phyloP scores from a whole-genome alignment of 192 early-diverging fungal species.

The Neocallimastix lanati region DNA sequence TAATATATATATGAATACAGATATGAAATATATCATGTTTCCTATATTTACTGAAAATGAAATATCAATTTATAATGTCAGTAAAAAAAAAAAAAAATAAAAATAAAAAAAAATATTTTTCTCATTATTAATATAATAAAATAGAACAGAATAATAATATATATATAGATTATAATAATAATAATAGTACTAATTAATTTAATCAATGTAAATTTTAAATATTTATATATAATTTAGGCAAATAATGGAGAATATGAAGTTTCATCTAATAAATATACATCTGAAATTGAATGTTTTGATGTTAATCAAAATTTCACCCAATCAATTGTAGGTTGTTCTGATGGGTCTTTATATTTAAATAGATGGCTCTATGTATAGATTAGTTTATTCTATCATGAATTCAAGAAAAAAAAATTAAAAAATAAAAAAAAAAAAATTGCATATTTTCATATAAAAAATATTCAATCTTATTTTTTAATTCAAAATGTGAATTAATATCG shows the following conservation, averaged over 20 bases:
- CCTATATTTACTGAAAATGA: neutral
- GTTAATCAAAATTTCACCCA: neutral
- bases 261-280: neutral
- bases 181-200: neutral
- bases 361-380: neutral
- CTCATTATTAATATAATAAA: no score
- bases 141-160: no score
- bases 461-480: no score
- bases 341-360: neutral
- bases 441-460: no score
- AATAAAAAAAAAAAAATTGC: no score
- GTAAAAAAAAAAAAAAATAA: neutral
- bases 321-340: neutral
- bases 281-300: neutral
- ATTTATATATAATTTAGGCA: neutral
- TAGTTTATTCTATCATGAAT: no score
- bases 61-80: neutral
- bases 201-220: no score
- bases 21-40: neutral
- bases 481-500: no score
- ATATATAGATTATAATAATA: neutral
- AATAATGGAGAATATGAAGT: neutral
- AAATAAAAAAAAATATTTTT: neutral
- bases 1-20: neutral
- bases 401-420: no score